phyloP scores from a whole-genome alignment of 2,329 filamentous ascomycete genomes.

The Davidsoniella virescens region DNA sequence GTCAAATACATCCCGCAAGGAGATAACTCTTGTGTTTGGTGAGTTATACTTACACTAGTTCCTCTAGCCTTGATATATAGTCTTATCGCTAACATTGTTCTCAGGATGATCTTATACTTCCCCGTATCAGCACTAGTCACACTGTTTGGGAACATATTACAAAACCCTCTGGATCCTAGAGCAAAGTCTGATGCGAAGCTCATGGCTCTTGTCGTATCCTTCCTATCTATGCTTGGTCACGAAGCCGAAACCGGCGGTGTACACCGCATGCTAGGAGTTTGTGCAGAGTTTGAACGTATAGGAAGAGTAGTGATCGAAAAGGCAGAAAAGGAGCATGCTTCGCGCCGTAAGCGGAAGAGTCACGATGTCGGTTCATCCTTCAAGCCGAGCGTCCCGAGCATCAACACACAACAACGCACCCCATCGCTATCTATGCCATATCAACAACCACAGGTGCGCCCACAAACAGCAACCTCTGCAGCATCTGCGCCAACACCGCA shows the following conservation, averaged over 20 bases:
- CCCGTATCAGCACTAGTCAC: conserved; percentile 90
- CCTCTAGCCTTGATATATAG: background rate
- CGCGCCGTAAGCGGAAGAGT: conserved; percentile 71
- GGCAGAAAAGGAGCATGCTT: conserved; percentile 67
- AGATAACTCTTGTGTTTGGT: conserved; percentile 92
- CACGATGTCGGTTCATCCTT: conserved; percentile 27
- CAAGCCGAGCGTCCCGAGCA: conserved; percentile 17
- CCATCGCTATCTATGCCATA: background rate
- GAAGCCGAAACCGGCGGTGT: conserved; percentile 85
- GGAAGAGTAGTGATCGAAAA: conserved; percentile 82
- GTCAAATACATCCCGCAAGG: conserved; percentile 94
- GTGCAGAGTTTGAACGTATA: conserved; percentile 92
- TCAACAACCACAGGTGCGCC: background rate
- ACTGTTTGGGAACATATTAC: conserved; percentile 86
- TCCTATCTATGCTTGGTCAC: conserved; percentile 73
- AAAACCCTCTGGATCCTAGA: conserved; percentile 80
- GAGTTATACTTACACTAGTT: conserved; percentile 22
- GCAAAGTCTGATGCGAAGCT: conserved; percentile 78
- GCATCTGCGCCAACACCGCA: background rate
- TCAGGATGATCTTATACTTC: conserved; percentile 82
- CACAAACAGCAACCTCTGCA: background rate
- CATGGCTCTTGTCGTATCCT: conserved; percentile 87
- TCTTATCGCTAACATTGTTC: background rate
- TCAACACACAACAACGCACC: background rate
- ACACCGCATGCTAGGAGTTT: conserved; percentile 83